These are phyloP conservation scores for Saccharomyces uvarum DNA, from an alignment of 1,139 yeast genomes.

Conservation along the genomic window DNA sequence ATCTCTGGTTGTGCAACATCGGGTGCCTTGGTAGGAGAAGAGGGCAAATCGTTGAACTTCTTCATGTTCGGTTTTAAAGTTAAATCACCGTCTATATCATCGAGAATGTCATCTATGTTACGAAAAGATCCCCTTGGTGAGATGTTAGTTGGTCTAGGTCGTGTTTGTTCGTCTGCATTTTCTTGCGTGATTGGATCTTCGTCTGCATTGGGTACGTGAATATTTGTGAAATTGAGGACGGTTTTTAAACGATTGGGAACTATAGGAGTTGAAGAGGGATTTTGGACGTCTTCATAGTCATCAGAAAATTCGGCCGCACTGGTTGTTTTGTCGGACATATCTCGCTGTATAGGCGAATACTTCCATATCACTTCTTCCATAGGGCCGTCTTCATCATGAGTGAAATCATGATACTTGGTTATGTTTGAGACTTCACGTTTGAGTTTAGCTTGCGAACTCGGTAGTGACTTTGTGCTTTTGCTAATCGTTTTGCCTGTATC, in stretches of 20 bases:
- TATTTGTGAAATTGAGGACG: slow-evolving; percentile 21
- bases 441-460: background rate
- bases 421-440: background rate
- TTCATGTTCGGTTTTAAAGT: slow-evolving; percentile 4
- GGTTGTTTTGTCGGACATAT: slow-evolving; percentile 11
- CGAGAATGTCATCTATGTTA: background rate
- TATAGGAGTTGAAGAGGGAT: slow-evolving; percentile 29
- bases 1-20: background rate
- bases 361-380: slow-evolving; percentile 30
- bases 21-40: slow-evolving; percentile 12
- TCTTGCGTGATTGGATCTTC: background rate
- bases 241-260: slow-evolving; percentile 23
- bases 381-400: slow-evolving; percentile 12
- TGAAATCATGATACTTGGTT: background rate
- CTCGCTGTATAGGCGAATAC: slow-evolving; percentile 21
- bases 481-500: slow-evolving; percentile 4
- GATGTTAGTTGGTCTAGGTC: background rate
- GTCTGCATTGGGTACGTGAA: slow-evolving; percentile 7
- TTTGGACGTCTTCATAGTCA: slow-evolving; percentile 10
- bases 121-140: slow-evolving; percentile 15
- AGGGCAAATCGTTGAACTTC: slow-evolving; percentile 9
- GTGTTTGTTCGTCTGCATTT: slow-evolving; percentile 2
- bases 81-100: slow-evolving; percentile 7
- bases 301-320: slow-evolving; percentile 15
- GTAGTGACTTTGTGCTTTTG: background rate